These are phyloP conservation scores for Mycena belliarum DNA, from an alignment of 768 basidiomycete species.

Conservation along the genomic window DNA sequence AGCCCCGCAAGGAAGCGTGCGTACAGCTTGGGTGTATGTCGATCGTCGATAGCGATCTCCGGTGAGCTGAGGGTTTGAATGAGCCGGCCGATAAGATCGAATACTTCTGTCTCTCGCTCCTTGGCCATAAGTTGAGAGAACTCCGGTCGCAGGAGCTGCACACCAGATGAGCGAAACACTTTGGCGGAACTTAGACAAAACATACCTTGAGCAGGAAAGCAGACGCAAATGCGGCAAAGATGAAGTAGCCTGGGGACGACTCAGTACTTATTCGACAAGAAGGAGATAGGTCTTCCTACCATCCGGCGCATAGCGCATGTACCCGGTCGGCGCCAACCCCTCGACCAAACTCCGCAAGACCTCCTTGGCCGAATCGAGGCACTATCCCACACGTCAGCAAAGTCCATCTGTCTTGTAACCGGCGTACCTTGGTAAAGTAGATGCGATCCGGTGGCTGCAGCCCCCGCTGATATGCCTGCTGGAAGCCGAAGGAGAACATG, in stretches of 20 bases:
- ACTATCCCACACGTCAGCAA: constrained; percentile 40
- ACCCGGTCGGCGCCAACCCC: constrained; percentile 65
- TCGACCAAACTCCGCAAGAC: constrained; percentile 70
- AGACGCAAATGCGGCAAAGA: constrained; percentile 80
- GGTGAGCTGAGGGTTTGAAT: constrained; percentile 72
- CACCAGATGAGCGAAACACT: background rate
- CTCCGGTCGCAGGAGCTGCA: constrained; percentile 71
- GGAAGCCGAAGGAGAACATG: constrained; percentile 87
- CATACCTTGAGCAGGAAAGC: constrained; percentile 80
- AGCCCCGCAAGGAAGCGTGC: constrained; percentile 79
- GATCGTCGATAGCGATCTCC: constrained; percentile 78
- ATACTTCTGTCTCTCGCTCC: constrained; percentile 69
- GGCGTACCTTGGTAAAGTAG: constrained; percentile 65
- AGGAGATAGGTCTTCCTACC: constrained; percentile 40
- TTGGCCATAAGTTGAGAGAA: constrained; percentile 62
- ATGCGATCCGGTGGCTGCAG: constrained; percentile 61
- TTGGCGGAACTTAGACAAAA: background rate
- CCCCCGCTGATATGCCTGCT: constrained; percentile 76
- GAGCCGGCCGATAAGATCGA: constrained; percentile 68
- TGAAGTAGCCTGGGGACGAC: constrained; percentile 57
- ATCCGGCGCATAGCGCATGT: constrained; percentile 79
- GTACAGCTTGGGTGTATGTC: constrained; percentile 79
- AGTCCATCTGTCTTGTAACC: background rate
- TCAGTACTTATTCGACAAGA: background rate
- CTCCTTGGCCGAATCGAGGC: constrained; percentile 66